These are phyloP conservation scores for Pseudodiploospora longispora DNA, from an alignment of 2,329 filamentous ascomycete species.

Conservation along the genomic window DNA sequence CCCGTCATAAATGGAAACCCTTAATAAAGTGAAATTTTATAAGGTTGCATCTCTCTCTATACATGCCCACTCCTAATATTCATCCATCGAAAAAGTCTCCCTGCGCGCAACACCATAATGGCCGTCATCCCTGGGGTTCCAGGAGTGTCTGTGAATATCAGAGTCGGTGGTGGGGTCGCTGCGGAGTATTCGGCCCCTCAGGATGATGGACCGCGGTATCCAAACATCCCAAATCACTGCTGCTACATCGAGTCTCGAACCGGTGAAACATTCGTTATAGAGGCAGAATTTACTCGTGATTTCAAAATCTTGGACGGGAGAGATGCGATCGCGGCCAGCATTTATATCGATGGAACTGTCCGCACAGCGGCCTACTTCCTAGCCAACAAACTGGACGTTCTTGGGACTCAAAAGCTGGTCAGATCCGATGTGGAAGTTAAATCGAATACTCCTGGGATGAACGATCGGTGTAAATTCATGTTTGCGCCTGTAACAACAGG, in stretches of 20 bases:
- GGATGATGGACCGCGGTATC: neutral
- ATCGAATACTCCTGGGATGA: too few species aligned
- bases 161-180: slow-evolving; percentile 12
- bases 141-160: slow-evolving; percentile 11
- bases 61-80: too few species aligned
- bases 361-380: too few species aligned
- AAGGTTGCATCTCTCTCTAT: too few species aligned
- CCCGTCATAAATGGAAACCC: too few species aligned
- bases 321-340: fast-evolving
- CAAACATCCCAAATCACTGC: neutral
- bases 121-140: slow-evolving; percentile 13
- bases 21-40: too few species aligned
- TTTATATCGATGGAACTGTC: slow-evolving; percentile 13
- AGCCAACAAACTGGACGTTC: too few species aligned
- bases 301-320: neutral
- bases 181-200: slow-evolving; percentile 13
- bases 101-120: slow-evolving; percentile 7
- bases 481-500: too few species aligned
- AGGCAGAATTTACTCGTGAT: neutral
- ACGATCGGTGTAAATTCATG: too few species aligned
- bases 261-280: slow-evolving; percentile 11
- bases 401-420: too few species aligned
- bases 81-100: too few species aligned
- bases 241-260: slow-evolving; percentile 19
- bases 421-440: too few species aligned